Conservation (phyloP, 306 rosid genomes). For the Vicia sativa region DNA sequence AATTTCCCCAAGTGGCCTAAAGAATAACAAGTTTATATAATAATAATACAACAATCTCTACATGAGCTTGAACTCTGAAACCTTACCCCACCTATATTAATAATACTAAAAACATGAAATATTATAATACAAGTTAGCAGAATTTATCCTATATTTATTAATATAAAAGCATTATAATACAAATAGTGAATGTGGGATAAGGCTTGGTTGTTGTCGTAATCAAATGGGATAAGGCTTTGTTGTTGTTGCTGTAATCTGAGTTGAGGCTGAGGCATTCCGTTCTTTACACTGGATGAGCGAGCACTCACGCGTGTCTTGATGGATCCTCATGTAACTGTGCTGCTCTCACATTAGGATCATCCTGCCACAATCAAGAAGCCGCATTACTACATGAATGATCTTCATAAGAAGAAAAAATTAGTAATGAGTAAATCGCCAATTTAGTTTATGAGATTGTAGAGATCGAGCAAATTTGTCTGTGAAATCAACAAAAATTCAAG, state of each 20-base stretch:
- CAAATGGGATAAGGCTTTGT: neutral
- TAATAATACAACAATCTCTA: slow-evolving; percentile 55
- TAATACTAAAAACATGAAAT: slow-evolving; percentile 13
- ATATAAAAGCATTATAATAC: slow-evolving; percentile 53
- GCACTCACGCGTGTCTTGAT: slow-evolving; percentile 76
- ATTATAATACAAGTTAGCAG: slow-evolving; percentile 46
- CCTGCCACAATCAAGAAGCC: slow-evolving; percentile 58
- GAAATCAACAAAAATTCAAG: neutral
- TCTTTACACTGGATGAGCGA: slow-evolving; percentile 42
- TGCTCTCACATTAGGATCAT: slow-evolving; percentile 89
- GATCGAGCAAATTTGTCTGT: neutral
- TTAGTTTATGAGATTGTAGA: neutral
- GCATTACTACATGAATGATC: slow-evolving; percentile 27
- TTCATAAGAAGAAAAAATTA: neutral
- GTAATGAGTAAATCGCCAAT: neutral
- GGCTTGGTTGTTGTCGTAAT: slow-evolving; percentile 28
- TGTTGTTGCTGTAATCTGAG: slow-evolving; percentile 35
- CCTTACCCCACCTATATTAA: slow-evolving; percentile 42
- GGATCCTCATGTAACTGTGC: slow-evolving; percentile 90
- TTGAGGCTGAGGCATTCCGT: slow-evolving; percentile 40
- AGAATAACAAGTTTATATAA: slow-evolving; percentile 54
- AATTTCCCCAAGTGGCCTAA: slow-evolving; percentile 49
- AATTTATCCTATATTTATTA: slow-evolving; percentile 40
- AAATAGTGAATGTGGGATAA: slow-evolving; percentile 42
- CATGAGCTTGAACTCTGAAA: slow-evolving; percentile 40